phyloP scores from a whole-genome alignment of 2,329 filamentous ascomycete genomes.

The Cladophialophora carrionii region DNA sequence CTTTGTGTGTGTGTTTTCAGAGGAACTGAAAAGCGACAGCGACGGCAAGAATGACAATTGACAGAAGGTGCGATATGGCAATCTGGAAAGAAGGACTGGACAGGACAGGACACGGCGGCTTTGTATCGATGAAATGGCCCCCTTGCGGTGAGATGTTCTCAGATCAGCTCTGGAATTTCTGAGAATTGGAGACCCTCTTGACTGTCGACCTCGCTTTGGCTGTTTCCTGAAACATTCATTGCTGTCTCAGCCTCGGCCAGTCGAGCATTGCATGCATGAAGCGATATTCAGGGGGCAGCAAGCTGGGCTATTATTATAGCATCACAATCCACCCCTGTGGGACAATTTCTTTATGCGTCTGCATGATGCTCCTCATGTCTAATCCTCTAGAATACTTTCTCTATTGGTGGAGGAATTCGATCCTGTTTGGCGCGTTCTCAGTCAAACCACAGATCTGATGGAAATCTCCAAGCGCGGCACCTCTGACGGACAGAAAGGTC shows the following conservation, averaged over 20 bases:
- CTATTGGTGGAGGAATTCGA: constrained; percentile 56
- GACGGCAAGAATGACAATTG: not conserved
- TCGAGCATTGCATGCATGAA: not conserved
- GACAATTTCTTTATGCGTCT: not conserved
- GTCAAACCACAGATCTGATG: constrained; percentile 53
- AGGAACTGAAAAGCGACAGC: not conserved
- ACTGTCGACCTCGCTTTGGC: not conserved
- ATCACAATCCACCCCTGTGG: not conserved
- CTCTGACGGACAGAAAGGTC: constrained; percentile 48
- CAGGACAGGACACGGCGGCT: too few relatives aligned
- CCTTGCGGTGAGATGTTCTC: constrained; percentile 3
- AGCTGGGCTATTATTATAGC: constrained; percentile 1
- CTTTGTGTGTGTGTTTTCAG: not conserved
- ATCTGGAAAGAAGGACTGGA: not conserved
- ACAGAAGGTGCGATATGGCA: not conserved
- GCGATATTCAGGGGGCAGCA: not conserved
- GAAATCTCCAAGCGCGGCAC: constrained; percentile 53
- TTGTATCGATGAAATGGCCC: not conserved
- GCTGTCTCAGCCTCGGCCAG: constrained; percentile 12
- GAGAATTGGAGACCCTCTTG: not conserved
- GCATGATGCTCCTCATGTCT: not conserved
- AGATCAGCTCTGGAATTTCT: constrained; percentile 9
- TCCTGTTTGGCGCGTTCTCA: constrained; percentile 46
- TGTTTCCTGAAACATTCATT: constrained; percentile 2
- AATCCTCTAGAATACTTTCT: constrained; percentile 1